These are phyloP conservation scores for Hemerocallis citrina DNA, from an alignment of 106 monocot genomes.

Conservation along the genomic window DNA sequence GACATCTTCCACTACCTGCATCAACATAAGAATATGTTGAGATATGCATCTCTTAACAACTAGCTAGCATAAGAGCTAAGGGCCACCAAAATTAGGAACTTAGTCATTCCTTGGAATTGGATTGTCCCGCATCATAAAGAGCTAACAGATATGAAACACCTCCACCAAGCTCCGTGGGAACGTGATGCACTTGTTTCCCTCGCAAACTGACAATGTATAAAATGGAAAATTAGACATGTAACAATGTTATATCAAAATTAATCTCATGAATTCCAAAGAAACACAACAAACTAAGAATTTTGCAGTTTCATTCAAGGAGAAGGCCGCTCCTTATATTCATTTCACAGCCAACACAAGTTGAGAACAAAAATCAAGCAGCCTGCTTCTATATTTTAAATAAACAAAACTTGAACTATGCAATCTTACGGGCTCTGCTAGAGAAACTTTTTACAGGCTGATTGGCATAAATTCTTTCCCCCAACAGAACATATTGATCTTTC, in stretches of 20 bases:
- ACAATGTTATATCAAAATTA: no score
- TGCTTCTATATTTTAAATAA: neutral
- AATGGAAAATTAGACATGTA: slow-evolving; percentile 4
- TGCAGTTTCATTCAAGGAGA: neutral
- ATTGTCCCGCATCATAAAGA: slow-evolving; percentile 59
- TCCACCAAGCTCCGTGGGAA: slow-evolving; percentile 50
- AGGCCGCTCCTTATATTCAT: neutral
- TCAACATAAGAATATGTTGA: slow-evolving; percentile 5
- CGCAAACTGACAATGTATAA: slow-evolving; percentile 52
- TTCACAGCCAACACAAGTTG: neutral
- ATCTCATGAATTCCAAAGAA: neutral
- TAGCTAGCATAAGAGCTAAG: neutral
- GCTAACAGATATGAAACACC: slow-evolving; percentile 66
- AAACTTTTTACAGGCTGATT: no score
- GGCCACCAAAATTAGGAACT: neutral
- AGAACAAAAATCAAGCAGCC: neutral
- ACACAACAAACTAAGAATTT: neutral
- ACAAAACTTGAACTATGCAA: no score
- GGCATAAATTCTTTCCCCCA: no score
- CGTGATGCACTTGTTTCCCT: slow-evolving; percentile 79
- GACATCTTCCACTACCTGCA: slow-evolving; percentile 83
- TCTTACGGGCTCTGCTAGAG: no score
- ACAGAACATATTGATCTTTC: no score
- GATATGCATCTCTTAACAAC: neutral
- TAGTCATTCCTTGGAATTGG: slow-evolving; percentile 53